Percentiles rank a stretch among this genome's conserved stretches.
Evolutionary conservation across 169 alveolate species (phyloP).

Genomic region (Cryptosporidium muris): DNA sequence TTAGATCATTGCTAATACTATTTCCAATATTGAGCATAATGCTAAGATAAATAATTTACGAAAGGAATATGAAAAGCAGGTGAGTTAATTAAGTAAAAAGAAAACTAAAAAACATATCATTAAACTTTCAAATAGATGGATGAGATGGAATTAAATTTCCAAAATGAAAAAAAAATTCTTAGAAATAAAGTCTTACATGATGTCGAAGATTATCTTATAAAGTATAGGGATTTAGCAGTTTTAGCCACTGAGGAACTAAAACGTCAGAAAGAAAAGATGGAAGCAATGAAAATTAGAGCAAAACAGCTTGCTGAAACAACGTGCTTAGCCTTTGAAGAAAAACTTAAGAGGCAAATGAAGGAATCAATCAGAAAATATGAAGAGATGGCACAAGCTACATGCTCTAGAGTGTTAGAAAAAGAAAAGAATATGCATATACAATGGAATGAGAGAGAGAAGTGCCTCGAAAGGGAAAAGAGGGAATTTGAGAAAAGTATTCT

Average conservation of each 20-base stretch:
- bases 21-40: constrained; percentile 55
- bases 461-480: constrained; percentile 51
- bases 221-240: constrained; percentile 56
- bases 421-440: constrained; percentile 42
- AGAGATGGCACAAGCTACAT: constrained; percentile 59
- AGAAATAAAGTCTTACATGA: constrained; percentile 30
- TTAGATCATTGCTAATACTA: background rate
- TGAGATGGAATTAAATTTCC: constrained; percentile 61
- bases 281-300: constrained; percentile 42
- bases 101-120: background rate
- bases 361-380: constrained; percentile 48
- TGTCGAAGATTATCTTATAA: constrained; percentile 43
- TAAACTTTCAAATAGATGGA: constrained; percentile 13
- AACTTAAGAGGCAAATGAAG: constrained; percentile 29
- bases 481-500: constrained; percentile 46
- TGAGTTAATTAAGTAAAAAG: constrained; percentile 1
- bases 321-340: constrained; percentile 59
- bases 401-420: constrained; percentile 5
- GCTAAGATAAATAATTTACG: constrained; percentile 36
- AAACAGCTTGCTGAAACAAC: constrained; percentile 60
- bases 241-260: constrained; percentile 68
- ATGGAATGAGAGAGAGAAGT: constrained; percentile 64
- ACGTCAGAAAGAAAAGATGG: constrained; percentile 54
- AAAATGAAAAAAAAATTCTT: constrained; percentile 35
- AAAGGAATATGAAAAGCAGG: constrained; percentile 66